phyloP scores from a whole-genome alignment of 192 early-diverging fungal genomes.

The Gamsiella multidivaricata region DNA sequence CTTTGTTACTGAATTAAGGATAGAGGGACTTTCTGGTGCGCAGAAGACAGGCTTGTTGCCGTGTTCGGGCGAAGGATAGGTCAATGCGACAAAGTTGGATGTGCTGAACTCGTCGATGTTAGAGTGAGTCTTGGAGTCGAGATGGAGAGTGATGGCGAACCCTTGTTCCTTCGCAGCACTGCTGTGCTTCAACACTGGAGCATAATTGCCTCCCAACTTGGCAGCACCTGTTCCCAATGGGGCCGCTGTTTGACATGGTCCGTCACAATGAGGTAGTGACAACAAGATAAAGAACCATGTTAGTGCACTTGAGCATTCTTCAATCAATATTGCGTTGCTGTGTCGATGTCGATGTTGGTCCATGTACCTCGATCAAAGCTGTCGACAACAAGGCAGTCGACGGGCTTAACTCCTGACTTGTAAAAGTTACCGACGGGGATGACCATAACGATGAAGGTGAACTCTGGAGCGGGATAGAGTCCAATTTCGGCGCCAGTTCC shows the following conservation, averaged over 20 bases:
- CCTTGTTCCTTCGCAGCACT: conserved; percentile 70
- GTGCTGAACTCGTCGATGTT: conserved; percentile 84
- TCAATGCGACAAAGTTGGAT: conserved; percentile 80
- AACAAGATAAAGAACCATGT: no score
- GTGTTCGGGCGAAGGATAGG: conserved; percentile 56
- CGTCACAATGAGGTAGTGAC: no score
- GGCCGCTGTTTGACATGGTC: conserved; percentile 48
- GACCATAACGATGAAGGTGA: conserved; percentile 70
- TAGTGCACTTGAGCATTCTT: no score
- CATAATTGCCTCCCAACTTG: conserved; percentile 84
- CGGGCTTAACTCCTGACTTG: conserved; percentile 68
- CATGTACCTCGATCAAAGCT: conserved; percentile 73
- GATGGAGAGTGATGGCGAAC: conserved; percentile 76
- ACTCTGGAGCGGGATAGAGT: conserved; percentile 66
- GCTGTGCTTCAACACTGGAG: conserved; percentile 69
- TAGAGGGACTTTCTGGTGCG: conserved; percentile 70
- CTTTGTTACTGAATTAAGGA: conserved; percentile 78
- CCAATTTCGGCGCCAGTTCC: conserved; percentile 76
- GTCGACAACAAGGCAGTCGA: conserved; percentile 73
- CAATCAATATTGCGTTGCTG: no score
- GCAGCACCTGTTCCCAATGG: conserved; percentile 67
- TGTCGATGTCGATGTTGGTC: background rate
- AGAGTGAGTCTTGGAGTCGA: conserved; percentile 71
- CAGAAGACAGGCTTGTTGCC: conserved; percentile 67
- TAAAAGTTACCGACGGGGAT: conserved; percentile 79